phyloP scores from a whole-genome alignment of 208 protist species.

The Leishmania major region DNA sequence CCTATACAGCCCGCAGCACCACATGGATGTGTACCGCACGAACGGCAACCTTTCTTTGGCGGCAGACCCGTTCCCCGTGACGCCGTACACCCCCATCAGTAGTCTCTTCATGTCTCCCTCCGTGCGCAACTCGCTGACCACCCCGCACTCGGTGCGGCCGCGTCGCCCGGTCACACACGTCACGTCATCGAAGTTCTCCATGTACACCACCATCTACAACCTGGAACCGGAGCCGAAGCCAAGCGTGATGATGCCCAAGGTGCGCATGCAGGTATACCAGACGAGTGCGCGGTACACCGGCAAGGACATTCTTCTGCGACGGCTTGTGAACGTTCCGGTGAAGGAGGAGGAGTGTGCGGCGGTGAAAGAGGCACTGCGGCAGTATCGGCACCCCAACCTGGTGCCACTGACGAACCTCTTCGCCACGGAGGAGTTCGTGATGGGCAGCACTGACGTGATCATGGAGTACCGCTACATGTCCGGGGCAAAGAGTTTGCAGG shows the following conservation, averaged over 20 bases:
- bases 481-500: slow-evolving; percentile 75
- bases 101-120: slow-evolving; percentile 77
- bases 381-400: slow-evolving; percentile 84
- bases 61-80: slow-evolving; percentile 74
- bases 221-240: slow-evolving; percentile 66
- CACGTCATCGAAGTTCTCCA: slow-evolving; percentile 81
- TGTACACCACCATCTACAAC: slow-evolving; percentile 91
- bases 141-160: slow-evolving; percentile 36
- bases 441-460: slow-evolving; percentile 83
- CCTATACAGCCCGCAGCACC: slow-evolving; percentile 66
- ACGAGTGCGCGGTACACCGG: slow-evolving; percentile 74
- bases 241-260: slow-evolving; percentile 62
- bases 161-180: slow-evolving; percentile 69
- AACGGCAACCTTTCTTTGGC: slow-evolving; percentile 52
- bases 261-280: slow-evolving; percentile 78
- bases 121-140: slow-evolving; percentile 53
- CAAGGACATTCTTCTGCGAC: slow-evolving; percentile 78
- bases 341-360: slow-evolving; percentile 59
- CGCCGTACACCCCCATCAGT: slow-evolving; percentile 78
- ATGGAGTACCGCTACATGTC: slow-evolving; percentile 88
- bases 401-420: slow-evolving; percentile 78
- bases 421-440: slow-evolving; percentile 83
- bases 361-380: slow-evolving; percentile 60
- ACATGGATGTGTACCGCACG: slow-evolving; percentile 64
- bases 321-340: slow-evolving; percentile 61